Evolutionary conservation across 345 rosid genomes (phyloP).

Genomic region (Aquilaria sinensis): DNA sequence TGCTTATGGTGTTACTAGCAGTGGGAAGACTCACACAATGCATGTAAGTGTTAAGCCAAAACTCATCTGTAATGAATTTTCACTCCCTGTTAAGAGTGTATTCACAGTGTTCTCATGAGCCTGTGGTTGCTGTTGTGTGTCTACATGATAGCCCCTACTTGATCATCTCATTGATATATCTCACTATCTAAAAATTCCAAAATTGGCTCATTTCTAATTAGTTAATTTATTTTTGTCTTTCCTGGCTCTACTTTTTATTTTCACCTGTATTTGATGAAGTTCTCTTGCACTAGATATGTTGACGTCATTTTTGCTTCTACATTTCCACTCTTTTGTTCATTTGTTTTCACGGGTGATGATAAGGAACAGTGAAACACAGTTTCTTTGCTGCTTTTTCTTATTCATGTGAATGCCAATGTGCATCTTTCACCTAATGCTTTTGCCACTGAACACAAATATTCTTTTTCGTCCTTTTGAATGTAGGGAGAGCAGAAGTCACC

Average conservation of each 20-base stretch:
- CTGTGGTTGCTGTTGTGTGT: not conserved
- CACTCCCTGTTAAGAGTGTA: not conserved
- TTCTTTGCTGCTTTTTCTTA: too few relatives aligned
- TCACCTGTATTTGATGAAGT: too few relatives aligned
- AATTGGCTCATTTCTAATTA: too few relatives aligned
- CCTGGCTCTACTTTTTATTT: too few relatives aligned
- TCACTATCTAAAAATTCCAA: too few relatives aligned
- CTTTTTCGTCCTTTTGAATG: constrained; percentile 10
- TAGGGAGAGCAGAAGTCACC: constrained; percentile 99
- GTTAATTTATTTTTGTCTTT: too few relatives aligned
- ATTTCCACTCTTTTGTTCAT: not conserved
- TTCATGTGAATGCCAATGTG: not conserved
- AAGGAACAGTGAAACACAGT: too few relatives aligned
- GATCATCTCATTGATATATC: not conserved
- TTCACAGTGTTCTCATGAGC: not conserved
- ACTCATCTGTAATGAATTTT: not conserved
- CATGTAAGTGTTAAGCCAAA: constrained; percentile 52
- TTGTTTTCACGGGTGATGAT: not conserved
- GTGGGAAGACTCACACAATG: constrained; percentile 97
- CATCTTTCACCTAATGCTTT: too few relatives aligned
- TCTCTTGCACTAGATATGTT: too few relatives aligned
- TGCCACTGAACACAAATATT: not conserved
- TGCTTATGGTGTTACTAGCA: constrained; percentile 98
- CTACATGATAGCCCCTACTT: too few relatives aligned
- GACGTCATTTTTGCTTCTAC: too few relatives aligned